Conservation (phyloP, 257 asterid species). For the Solanum raphanifolium region DNA sequence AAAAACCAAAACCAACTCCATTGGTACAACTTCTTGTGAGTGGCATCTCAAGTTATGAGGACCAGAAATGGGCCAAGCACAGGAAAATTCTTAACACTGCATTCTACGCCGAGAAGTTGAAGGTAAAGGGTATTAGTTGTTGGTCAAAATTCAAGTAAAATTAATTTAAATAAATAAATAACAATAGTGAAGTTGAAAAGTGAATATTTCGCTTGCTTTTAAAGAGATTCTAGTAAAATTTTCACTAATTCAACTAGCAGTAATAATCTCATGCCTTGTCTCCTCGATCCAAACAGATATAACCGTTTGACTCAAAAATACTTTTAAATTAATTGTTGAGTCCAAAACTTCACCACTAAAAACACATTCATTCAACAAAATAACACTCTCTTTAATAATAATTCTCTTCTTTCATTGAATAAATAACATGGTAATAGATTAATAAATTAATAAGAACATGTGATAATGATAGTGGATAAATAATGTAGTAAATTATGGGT, state of each 20-base stretch:
- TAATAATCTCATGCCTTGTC: background rate
- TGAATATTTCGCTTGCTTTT: background rate
- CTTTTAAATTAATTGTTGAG: background rate
- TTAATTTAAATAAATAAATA: background rate
- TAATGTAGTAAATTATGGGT: background rate
- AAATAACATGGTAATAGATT: background rate
- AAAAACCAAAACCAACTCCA: conserved; percentile 48
- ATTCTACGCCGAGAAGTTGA: conserved; percentile 40
- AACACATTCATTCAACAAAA: background rate
- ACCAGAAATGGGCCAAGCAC: conserved; percentile 50
- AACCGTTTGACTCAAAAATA: too few relatives aligned
- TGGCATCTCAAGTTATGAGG: conserved; percentile 45
- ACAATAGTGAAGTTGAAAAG: background rate
- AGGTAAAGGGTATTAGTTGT: conserved; percentile 14
- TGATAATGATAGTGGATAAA: background rate
- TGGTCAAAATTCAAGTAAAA: background rate
- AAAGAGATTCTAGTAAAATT: background rate
- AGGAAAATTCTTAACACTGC: conserved; percentile 51
- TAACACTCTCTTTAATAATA: background rate
- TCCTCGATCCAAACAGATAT: background rate
- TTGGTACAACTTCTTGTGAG: conserved; percentile 26
- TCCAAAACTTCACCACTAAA: background rate
- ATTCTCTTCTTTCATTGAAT: background rate
- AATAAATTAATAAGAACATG: background rate
- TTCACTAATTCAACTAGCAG: background rate